Evolutionary conservation across 2,329 filamentous ascomycete genomes (phyloP), one percentile per base, ranked within the genome.

Genomic region (Ophiostoma sp.): DNA sequence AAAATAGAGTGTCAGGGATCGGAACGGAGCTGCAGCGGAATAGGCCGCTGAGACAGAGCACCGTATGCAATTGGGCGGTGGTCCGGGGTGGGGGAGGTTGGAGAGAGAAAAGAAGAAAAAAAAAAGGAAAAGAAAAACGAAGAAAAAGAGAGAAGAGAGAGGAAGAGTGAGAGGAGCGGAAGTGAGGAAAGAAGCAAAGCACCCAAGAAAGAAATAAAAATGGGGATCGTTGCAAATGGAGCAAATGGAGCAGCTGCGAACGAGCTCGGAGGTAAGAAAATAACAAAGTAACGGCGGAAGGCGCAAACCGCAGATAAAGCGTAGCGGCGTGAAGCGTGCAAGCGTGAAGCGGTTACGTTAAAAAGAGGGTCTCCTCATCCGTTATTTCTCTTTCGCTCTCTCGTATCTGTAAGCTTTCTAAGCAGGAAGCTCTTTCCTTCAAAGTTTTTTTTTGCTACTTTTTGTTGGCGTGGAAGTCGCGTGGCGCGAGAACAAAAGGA

Each of bases 201-300:
- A 45, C 31, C 55, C 22, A 31, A 48, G 64, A 69, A 61, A 61
- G 57, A 63, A 69, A 25, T 17, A 52, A 69, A 69, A 69, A 52
- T 33, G 45, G 45, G 63, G 42, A 68, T 50, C 64, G 64, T 33
- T 8, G 52, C 52, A 57, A 36, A 61, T 17, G 28, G 15, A 39
- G 68, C 33, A 70, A 70, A 70, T n/a, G 31, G 22, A 39, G 69
- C n/a, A 57, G 50, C 33, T 42, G n/a, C 68, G 48, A 55, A 70
- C 50, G 68, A 70, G 68, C 68, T 70, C 69, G 52, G 69, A 59
- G 69, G 68, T n/a, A 57, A 59, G 50, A 59, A 42, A 12, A 63
- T 22, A 19, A 48, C 45, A 19, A 19, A 17, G 45, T 11, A 22
- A 22, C 59, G 12, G 22, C 28, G 59, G 22, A 45, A 52, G 45